A percentile compares a stretch with the other conserved stretches of the same genome.
Evolutionary conservation across 2,329 filamentous ascomycete species (phyloP).

Genomic region (Thielaviopsis euricoi): DNA sequence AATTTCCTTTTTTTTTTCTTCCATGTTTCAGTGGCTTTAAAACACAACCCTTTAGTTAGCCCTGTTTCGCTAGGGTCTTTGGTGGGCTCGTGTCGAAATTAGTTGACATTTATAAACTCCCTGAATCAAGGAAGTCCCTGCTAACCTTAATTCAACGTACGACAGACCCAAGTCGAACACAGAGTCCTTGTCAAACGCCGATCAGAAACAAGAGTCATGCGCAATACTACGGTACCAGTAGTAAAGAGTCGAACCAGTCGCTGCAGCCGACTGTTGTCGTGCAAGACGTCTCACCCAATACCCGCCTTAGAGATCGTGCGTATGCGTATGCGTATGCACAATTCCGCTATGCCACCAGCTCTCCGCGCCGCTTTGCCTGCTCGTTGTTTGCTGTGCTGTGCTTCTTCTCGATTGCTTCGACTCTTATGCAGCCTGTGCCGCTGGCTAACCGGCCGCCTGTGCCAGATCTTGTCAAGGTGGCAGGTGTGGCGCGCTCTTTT

Average conservation of each 20-base stretch:
- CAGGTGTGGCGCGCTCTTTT: constrained; percentile 75
- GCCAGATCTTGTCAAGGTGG: constrained; percentile 80
- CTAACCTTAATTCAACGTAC: neutral
- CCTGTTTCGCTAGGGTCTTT: too few species aligned
- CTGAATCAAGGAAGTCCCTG: neutral
- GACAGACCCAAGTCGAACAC: neutral
- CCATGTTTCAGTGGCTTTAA: too few species aligned
- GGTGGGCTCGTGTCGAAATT: too few species aligned
- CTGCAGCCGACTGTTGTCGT: neutral
- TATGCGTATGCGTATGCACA: constrained; percentile 27
- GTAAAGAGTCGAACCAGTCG: neutral
- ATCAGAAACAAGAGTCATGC: neutral
- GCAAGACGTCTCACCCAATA: neutral
- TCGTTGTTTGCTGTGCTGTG: constrained; percentile 46
- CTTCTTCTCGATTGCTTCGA: constrained; percentile 46
- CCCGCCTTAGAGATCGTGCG: neutral
- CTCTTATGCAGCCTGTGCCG: constrained; percentile 51
- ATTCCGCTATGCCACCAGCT: constrained; percentile 45
- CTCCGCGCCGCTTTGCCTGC: constrained; percentile 49
- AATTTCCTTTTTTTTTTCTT: too few species aligned
- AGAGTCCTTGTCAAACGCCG: neutral
- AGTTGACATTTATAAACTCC: neutral
- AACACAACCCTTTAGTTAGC: too few species aligned
- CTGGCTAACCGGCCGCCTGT: constrained; percentile 33
- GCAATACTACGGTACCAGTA: neutral